Percentiles rank a stretch among this genome's conserved stretches.
Evolutionary conservation across 2,329 filamentous ascomycete genomes (phyloP).

Genomic region (Clarireedia paspali): DNA sequence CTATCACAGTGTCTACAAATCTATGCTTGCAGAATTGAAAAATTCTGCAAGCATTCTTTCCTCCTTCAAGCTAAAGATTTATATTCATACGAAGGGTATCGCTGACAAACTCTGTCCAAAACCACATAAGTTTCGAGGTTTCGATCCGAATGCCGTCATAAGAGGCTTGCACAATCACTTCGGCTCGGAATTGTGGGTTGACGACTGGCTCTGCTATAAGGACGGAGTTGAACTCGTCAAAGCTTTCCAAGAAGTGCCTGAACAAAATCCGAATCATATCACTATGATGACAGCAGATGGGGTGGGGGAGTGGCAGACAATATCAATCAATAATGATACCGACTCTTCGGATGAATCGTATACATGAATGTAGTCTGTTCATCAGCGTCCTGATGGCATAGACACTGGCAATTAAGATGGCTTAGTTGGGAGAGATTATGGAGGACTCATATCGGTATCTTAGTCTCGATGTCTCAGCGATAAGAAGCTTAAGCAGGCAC

Average conservation of each 20-base stretch:
- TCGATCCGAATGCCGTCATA: not conserved
- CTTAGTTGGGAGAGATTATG: too few species aligned
- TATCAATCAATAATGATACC: too few species aligned
- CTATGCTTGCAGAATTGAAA: not conserved
- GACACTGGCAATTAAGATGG: too few species aligned
- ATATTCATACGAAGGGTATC: not conserved
- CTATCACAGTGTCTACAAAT: not conserved
- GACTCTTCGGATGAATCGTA: too few species aligned
- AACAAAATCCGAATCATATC: not conserved
- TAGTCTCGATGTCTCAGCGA: too few species aligned
- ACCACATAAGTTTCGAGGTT: not conserved
- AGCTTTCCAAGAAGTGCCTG: not conserved
- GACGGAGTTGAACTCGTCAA: not conserved
- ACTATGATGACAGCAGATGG: not conserved
- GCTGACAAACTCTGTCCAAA: not conserved
- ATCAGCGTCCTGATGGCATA: too few species aligned
- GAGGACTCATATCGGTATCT: too few species aligned
- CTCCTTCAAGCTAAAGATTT: not conserved
- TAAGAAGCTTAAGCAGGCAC: too few species aligned
- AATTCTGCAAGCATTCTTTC: not conserved
- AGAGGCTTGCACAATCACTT: not conserved
- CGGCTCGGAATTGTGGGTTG: not conserved
- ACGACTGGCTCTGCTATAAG: slow-evolving; percentile 1
- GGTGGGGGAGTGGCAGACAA: not conserved
- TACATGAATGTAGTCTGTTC: too few species aligned